These are phyloP conservation scores for Pythium insidiosum DNA, from an alignment of 352 stramenopile species.

Conservation along the genomic window DNA sequence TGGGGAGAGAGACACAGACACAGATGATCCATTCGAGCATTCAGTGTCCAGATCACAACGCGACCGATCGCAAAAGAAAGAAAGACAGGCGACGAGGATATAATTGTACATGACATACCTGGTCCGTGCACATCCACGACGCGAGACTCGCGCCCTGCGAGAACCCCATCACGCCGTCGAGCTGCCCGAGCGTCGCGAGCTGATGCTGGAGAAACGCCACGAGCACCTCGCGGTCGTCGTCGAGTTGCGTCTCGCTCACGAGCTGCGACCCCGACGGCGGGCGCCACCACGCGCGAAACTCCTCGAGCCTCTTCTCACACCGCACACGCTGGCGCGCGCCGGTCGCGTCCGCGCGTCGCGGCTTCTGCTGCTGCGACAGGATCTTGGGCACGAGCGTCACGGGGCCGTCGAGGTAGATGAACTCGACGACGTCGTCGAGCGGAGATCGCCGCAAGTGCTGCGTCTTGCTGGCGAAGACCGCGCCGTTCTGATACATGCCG, in stretches of 20 bases:
- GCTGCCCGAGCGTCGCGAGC: slow-evolving; percentile 40
- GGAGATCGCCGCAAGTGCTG: slow-evolving; percentile 35
- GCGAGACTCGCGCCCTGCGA: slow-evolving; percentile 74
- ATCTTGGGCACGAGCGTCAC: slow-evolving; percentile 70
- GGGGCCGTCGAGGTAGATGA: slow-evolving; percentile 63
- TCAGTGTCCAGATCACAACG: not conserved
- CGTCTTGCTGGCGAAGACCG: slow-evolving; percentile 61
- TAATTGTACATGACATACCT: too few species aligned
- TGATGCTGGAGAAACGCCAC: slow-evolving; percentile 50
- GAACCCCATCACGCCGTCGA: slow-evolving; percentile 80
- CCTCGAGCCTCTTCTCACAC: slow-evolving; percentile 41
- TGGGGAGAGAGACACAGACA: not conserved
- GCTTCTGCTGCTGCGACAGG: slow-evolving; percentile 31
- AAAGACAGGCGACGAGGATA: too few species aligned
- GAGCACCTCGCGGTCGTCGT: slow-evolving; percentile 42
- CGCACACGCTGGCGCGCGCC: slow-evolving; percentile 20
- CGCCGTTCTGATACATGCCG: slow-evolving; percentile 80
- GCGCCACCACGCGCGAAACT: slow-evolving; percentile 75
- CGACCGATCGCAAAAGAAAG: too few species aligned
- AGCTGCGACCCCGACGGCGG: slow-evolving; percentile 36
- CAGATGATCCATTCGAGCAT: not conserved
- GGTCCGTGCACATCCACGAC: slow-evolving; percentile 69
- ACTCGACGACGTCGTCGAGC: slow-evolving; percentile 35
- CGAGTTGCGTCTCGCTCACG: slow-evolving; percentile 33
- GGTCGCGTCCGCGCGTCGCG: slow-evolving; percentile 3